A percentile compares a stretch with the other conserved stretches of the same genome.
These are phyloP conservation scores for Rhododendron mucronatum DNA, from an alignment of 148 eudicot genomes.

Conservation along the genomic window DNA sequence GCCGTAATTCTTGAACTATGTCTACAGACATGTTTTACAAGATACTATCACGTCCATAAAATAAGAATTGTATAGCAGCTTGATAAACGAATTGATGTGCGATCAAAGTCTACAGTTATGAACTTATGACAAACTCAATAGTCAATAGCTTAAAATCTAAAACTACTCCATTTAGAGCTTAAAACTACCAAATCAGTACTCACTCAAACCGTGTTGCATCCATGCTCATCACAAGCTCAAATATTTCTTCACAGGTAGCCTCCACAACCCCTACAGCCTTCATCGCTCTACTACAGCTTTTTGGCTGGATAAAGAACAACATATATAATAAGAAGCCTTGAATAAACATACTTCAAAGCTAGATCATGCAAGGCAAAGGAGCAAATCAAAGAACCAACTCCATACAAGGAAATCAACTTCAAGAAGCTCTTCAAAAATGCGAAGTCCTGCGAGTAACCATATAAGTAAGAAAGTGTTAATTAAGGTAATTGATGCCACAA, in stretches of 20 bases:
- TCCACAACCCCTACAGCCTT: constrained; percentile 99
- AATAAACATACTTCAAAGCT: constrained; percentile 4
- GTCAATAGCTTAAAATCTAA: neutral
- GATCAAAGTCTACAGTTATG: neutral
- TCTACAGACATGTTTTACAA: neutral
- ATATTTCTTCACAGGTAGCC: constrained; percentile 92
- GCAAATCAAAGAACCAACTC: constrained; percentile 4
- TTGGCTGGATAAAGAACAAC: constrained; percentile 58
- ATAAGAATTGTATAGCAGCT: neutral
- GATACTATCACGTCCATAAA: neutral
- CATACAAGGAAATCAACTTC: constrained; percentile 98
- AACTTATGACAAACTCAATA: neutral
- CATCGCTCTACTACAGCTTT: constrained; percentile 99
- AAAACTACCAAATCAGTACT: constrained; percentile 23
- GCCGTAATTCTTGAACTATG: neutral
- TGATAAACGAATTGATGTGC: neutral
- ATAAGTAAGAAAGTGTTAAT: neutral
- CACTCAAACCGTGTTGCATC: constrained; percentile 96
- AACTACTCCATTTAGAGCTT: constrained; percentile 2
- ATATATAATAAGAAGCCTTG: constrained; percentile 8
- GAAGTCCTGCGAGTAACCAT: constrained; percentile 66
- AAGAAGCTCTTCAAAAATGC: constrained; percentile 95
- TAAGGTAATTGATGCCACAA: neutral
- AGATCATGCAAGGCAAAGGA: neutral
- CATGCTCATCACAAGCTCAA: constrained; percentile 99